Evolutionary conservation across 495 filamentous ascomycete genomes (phyloP).

Genomic region (Jackrogersella multiformis): DNA sequence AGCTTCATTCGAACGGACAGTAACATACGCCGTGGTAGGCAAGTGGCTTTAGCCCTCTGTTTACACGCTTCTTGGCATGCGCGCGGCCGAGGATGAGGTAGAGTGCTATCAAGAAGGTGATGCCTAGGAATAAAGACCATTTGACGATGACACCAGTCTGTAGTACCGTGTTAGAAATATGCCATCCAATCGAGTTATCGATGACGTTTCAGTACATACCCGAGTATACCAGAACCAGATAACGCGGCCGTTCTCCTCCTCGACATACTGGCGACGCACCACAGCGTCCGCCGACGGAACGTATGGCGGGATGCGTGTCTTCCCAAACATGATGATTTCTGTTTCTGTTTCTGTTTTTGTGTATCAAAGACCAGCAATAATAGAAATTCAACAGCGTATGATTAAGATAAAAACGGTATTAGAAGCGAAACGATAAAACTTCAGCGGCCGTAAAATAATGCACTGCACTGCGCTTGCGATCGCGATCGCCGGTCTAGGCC

Average conservation of each 20-base stretch:
- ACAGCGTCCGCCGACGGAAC: constrained; percentile 9
- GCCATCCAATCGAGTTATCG: not conserved
- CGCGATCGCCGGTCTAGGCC: constrained; percentile 18
- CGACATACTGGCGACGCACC: constrained; percentile 42
- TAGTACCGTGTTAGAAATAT: constrained; percentile 14
- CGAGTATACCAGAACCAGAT: constrained; percentile 59
- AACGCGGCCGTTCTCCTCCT: constrained; percentile 48
- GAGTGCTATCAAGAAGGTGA: constrained; percentile 60
- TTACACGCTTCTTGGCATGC: constrained; percentile 72
- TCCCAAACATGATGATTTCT: constrained; percentile 35
- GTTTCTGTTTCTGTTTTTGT: not conserved
- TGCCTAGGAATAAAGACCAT: constrained; percentile 71
- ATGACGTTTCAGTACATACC: constrained; percentile 36
- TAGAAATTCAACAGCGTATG: constrained; percentile 1
- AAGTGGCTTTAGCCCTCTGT: constrained; percentile 67
- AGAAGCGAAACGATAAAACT: constrained; percentile 9
- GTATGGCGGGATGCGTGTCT: constrained; percentile 31
- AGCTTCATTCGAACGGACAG: not conserved
- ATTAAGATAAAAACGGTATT: constrained; percentile 3
- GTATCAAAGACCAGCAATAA: not conserved
- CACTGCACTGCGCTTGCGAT: constrained; percentile 30
- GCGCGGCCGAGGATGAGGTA: constrained; percentile 68
- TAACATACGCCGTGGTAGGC: constrained; percentile 71
- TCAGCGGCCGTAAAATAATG: constrained; percentile 17
- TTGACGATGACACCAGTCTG: constrained; percentile 71